A percentile compares a stretch with the other conserved stretches of the same genome.
Conservation (phyloP, 108 stramenopile genomes). For the Chaetoceros muelleri region DNA sequence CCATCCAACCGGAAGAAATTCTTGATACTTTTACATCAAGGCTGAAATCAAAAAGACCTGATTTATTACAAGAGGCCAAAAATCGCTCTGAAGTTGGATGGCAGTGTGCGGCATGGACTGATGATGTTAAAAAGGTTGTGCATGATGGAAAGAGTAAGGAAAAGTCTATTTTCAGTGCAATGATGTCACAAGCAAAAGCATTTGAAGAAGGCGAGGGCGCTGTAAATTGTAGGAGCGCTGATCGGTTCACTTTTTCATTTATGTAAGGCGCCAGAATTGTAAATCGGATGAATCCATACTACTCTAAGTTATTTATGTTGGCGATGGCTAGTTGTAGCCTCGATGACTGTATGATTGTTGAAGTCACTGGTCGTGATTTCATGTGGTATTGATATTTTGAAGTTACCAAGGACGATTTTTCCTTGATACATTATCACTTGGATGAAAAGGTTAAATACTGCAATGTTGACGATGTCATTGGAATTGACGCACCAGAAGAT, state of each 20-base stretch:
- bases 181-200: constrained; percentile 20
- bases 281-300: too few relatives aligned
- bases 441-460: too few relatives aligned
- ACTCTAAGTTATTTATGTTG: too few relatives aligned
- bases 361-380: too few relatives aligned
- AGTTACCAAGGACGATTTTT: too few relatives aligned
- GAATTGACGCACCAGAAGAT: too few relatives aligned
- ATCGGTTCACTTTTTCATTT: constrained; percentile 25
- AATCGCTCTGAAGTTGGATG: constrained; percentile 35
- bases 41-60: constrained; percentile 31
- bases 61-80: constrained; percentile 34
- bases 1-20: constrained; percentile 58
- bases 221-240: not conserved
- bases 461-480: too few relatives aligned
- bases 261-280: too few relatives aligned
- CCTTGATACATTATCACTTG: too few relatives aligned
- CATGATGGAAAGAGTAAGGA: not conserved
- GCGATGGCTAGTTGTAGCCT: too few relatives aligned
- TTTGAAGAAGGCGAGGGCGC: not conserved
- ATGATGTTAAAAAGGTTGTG: constrained; percentile 4
- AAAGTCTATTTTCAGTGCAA: constrained; percentile 2
- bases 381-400: too few relatives aligned
- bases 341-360: too few relatives aligned
- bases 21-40: constrained; percentile 41
- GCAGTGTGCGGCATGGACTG: constrained; percentile 70